Base-by-base conservation (phyloP, 2,329 filamentous ascomycete genomes). In the Aspergillus bombycis region DNA sequence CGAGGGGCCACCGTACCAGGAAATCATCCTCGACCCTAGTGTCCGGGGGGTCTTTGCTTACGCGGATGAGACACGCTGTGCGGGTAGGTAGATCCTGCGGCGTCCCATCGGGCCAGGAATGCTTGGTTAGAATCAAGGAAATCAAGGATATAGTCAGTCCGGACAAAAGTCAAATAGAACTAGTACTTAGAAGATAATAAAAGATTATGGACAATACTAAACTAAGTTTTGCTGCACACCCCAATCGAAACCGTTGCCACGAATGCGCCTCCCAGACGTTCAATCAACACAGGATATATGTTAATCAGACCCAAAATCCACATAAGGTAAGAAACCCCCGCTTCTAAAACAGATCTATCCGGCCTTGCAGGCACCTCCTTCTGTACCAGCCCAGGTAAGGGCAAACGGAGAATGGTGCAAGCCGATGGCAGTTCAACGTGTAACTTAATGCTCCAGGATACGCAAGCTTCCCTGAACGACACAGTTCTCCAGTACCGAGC, bases 401-500 rank as follows among this genome's bases (percentile, higher is more conserved):
- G 60, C 41, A 56, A 60, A 46, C 23, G 46, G 54, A 55, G 50
- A 55, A 60, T 45, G 57, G 54, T 26, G 52, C 45, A 54, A 57
- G 60, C 60, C 52, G 52, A 55, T 12, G 52, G 32, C 11, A 55
- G 32, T 36, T 32, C 21, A 55, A 36, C n/a, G 6, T 36, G 30
- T 26, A 36, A 66, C 68, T 70, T 87, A 90, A 78, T 90, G 88
- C 82, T 90, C 88, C 69, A 90, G 81, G 76, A 89, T 82, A 75
- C 88, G 85, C 87, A 99, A 87, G 81, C 93, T 97, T 76, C 95
- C 95, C 86, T 99, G 95, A 62, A 99, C 95, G 58, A 99, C 95
- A 16, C 98, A 95, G 82, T 99, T 99, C 87, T 99, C 95, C 64
- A 99, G 87, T 74, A 99, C 92, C 23, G 94, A 97, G 78, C 95